Percentiles rank a stretch among this genome's conserved stretches.
Evolutionary conservation across 257 asterid genomes (phyloP).

Genomic region (Solanum raphanifolium): DNA sequence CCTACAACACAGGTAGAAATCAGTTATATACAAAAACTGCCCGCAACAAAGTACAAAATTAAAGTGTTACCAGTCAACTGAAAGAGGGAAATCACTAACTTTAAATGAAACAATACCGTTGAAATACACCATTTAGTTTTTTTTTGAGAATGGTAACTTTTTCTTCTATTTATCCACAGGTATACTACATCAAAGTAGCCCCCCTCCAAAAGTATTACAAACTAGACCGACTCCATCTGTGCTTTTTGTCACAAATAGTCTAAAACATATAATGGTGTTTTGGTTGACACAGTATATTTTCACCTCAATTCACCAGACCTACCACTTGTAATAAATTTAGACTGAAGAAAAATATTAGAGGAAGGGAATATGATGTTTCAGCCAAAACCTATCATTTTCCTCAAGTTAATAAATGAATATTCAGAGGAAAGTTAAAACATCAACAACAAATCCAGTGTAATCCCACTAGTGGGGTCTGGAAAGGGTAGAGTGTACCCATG

Average conservation of each 20-base stretch:
- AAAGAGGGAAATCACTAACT: neutral
- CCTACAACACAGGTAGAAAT: neutral
- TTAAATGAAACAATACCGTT: neutral
- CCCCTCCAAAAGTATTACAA: too few species aligned
- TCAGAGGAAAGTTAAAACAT: neutral
- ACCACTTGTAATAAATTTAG: neutral
- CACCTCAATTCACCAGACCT: neutral
- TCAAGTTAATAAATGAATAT: neutral
- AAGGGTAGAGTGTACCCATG: neutral
- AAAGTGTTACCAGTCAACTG: neutral
- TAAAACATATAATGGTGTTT: neutral
- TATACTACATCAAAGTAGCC: too few species aligned
- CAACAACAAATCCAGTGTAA: neutral
- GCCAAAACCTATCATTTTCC: neutral
- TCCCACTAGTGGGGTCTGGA: neutral
- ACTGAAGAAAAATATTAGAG: neutral
- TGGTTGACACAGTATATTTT: neutral
- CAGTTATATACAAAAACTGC: neutral
- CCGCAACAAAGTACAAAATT: neutral
- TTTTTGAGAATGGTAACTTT: too few species aligned
- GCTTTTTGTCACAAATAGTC: too few species aligned
- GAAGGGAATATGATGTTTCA: neutral
- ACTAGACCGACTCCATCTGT: too few species aligned
- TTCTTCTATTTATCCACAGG: too few species aligned
- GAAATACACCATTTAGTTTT: neutral